Evolutionary conservation across 768 basidiomycete species (phyloP), one percentile per base, ranked within the genome.

Genomic region (Leccinum aurantiacum): DNA sequence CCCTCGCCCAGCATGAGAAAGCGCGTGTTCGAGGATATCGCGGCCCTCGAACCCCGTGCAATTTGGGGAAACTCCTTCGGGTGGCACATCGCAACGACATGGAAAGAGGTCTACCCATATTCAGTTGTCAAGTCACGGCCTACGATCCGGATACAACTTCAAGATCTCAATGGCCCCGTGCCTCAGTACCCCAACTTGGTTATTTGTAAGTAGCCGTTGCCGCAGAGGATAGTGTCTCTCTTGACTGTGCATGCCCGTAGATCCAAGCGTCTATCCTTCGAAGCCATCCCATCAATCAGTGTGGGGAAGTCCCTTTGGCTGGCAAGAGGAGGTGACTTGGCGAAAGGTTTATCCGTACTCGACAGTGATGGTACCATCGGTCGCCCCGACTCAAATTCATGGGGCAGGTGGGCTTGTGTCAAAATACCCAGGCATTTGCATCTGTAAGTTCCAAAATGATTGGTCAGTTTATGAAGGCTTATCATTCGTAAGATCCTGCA

Each of bases 1-100:
- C 81, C 80, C 44, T 83, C 86, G 8, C 88, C 86, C 29, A 87
- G 89, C 67, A 66, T 84, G 29, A 85, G 80, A 11, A 72, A 76
- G 59, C 81, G 89, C 33, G 77, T 82, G 71, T 11, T 66, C 15
- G 64, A 68, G 46, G 60, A 66, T 56, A 51, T 25, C 17, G n/a
- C 48, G 47, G 33, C 49, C 22, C 59, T 61, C 11, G 62, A 56
- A 37, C 31, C 2, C 15, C 38, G 24, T 27, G 56, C 62, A 11
- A 58, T 69, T 24, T 69, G 69, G 69, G 68, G 66, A 52, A 59
- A 62, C 24, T 69, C 64, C 25, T 69, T 70, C 37, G 68, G 68
- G 14, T 70, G 68, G 68, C 62, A 56, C 37, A 54, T 37, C 6
- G 66, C 60, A 19, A 54, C 17, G 53, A 65, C 68, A 13, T 69